Evolutionary conservation across 495 filamentous ascomycete species (phyloP).

Genomic region (Polyplosphaeria fusca): DNA sequence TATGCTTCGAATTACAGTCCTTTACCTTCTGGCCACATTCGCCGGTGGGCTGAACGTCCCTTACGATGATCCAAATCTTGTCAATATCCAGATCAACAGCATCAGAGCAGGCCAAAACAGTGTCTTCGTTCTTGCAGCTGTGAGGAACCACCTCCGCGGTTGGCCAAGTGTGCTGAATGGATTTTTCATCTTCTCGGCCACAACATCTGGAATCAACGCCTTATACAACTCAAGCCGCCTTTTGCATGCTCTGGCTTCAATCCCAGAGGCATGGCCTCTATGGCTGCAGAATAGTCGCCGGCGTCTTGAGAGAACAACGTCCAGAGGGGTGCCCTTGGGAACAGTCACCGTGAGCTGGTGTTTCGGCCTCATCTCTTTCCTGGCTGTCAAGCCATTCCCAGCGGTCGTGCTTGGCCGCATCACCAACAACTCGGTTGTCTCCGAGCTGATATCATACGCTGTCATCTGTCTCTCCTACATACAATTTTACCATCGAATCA

Average conservation of each 20-base stretch:
- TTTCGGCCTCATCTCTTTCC: conserved; percentile 50
- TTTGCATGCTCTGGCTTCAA: conserved; percentile 47
- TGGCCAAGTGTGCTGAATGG: conserved; percentile 50
- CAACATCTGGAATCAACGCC: conserved; percentile 48
- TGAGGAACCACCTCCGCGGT: conserved; percentile 44
- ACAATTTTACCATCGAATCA: conserved; percentile 40
- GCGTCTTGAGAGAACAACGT: conserved; percentile 44
- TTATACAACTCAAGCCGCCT: conserved; percentile 49
- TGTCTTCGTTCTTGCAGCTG: conserved; percentile 47
- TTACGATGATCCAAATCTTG: conserved; percentile 43
- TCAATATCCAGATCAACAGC: conserved; percentile 35
- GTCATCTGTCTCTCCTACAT: conserved; percentile 48
- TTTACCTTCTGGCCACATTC: conserved; percentile 47
- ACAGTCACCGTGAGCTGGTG: conserved; percentile 50
- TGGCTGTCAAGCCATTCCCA: conserved; percentile 43
- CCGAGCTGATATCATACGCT: conserved; percentile 46
- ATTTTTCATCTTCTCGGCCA: conserved; percentile 50
- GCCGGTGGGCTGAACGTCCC: conserved; percentile 48
- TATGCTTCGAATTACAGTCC: conserved; percentile 45
- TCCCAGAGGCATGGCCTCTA: conserved; percentile 42
- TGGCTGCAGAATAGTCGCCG: conserved; percentile 37
- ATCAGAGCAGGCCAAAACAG: conserved; percentile 48
- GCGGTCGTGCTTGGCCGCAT: conserved; percentile 40
- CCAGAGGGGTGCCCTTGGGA: conserved; percentile 49
- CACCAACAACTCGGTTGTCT: conserved; percentile 49